Evolutionary conservation across 441 rosid species (phyloP), one percentile per base, ranked within the genome.

Genomic region (Mallotus japonicus): DNA sequence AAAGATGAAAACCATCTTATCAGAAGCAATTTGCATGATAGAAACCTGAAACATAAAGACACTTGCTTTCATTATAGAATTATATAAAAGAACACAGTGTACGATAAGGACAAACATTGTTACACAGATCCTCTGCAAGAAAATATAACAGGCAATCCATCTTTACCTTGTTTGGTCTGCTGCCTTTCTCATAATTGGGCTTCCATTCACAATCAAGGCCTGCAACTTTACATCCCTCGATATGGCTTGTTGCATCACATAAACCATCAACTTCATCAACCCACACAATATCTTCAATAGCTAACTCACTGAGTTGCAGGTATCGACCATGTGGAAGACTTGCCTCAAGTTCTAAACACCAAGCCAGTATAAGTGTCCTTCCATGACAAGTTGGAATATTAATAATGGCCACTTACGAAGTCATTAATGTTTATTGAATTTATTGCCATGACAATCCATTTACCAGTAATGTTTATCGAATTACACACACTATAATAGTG

Each of bases 151-250:
- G 15, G 53, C 62, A 69, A 65, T 73, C 5, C 2, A 32, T 17
- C 34, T 51, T 59, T 85, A 95, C 99, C 93, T 87, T 88, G 88
- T 85, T 92, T 32, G 88, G 90, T 80, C 83, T 84, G 82, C 87
- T 72, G 70, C 96, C 96, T 85, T 88, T 92, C 20, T 54, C 78
- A 79, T 82, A 87, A 84, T 89, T 95, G 46, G 98, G 99, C 79
- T 89, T 95, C 99, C 98, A 95, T 84, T 95, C 99, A 81, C 95
- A 92, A 81, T 95, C 99, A 78, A 92, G 14, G 32, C 97, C 99
- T 50, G 89, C 84, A 22, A 95, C 91, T 84, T 84, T 95, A 81
- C 90, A 85, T 74, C 66, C 87, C 82, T 91, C 89, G 63, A 95
- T 87, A 72, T 76, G 72, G 73, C 79, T 71, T 47, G 89, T 84